These are phyloP conservation scores for Pseudotsuga menziesii DNA, from an alignment of 75 land plant genomes.

Conservation along the genomic window DNA sequence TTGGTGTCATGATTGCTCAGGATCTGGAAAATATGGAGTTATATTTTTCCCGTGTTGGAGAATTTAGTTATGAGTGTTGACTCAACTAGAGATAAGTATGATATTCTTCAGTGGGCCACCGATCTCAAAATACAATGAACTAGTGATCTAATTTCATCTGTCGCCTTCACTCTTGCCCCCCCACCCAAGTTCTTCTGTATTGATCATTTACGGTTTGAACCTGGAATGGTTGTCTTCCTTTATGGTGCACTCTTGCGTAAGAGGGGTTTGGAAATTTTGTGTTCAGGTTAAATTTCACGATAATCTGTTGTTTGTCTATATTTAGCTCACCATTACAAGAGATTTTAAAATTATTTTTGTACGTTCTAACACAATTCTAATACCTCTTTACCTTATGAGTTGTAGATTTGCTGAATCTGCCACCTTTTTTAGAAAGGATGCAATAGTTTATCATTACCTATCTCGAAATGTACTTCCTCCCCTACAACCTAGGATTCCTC, in stretches of 20 bases:
- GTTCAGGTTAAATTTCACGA: constrained; percentile 33
- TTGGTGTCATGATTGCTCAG: constrained; percentile 21
- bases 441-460: constrained; percentile 64
- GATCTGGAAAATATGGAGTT: constrained; percentile 65
- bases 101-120: constrained; percentile 40
- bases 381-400: background rate
- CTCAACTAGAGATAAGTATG: constrained; percentile 14
- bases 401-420: constrained; percentile 69
- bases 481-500: constrained; percentile 22
- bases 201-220: constrained; percentile 57
- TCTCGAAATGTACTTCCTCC: constrained; percentile 50
- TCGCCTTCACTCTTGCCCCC: constrained; percentile 32
- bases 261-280: constrained; percentile 51
- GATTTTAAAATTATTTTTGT: background rate
- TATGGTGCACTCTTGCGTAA: constrained; percentile 63
- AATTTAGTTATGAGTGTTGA: constrained; percentile 45
- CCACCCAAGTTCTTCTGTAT: constrained; percentile 52
- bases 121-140: constrained; percentile 60
- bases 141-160: constrained; percentile 47
- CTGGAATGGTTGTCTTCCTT: constrained; percentile 59
- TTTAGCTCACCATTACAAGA: background rate
- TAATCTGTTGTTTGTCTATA: background rate
- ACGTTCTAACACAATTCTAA: background rate
- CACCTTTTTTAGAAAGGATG: constrained; percentile 52
- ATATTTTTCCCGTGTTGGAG: constrained; percentile 61